These are phyloP conservation scores for Daldinia concentrica DNA, from an alignment of 495 filamentous ascomycete species.

Conservation along the genomic window DNA sequence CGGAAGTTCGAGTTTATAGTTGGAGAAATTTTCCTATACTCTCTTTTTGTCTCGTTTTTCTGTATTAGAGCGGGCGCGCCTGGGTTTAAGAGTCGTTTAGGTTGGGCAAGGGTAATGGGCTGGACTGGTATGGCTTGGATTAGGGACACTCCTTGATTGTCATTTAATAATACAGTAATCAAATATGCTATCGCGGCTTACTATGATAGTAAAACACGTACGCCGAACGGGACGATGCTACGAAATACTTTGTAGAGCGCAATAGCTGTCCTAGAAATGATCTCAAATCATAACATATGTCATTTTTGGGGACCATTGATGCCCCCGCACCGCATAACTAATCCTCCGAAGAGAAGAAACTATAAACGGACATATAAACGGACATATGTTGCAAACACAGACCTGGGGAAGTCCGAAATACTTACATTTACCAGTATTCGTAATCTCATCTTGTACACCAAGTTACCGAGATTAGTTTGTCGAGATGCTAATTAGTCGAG, in stretches of 20 bases:
- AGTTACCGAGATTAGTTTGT: background rate
- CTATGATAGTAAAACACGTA: background rate
- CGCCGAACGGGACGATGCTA: background rate
- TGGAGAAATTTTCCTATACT: background rate
- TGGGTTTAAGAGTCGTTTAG: background rate
- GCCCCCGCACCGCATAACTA: too few relatives aligned
- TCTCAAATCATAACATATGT: too few relatives aligned
- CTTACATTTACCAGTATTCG: background rate
- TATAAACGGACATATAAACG: constrained; percentile 1
- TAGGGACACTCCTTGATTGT: background rate
- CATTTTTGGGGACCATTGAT: too few relatives aligned
- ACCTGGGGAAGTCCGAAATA: constrained; percentile 2
- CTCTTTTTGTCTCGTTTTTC: background rate
- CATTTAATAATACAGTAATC: background rate
- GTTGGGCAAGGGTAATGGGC: background rate
- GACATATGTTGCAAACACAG: constrained; percentile 7
- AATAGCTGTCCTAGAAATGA: too few relatives aligned
- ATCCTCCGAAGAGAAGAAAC: background rate
- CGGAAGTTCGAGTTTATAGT: background rate
- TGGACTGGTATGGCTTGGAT: background rate
- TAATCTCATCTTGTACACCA: background rate
- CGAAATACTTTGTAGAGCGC: background rate
- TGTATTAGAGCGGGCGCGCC: background rate
- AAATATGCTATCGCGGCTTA: background rate
- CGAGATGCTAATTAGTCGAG: background rate